phyloP scores from a whole-genome alignment of 108 stramenopile species.

The Cyclotella distinguenda region DNA sequence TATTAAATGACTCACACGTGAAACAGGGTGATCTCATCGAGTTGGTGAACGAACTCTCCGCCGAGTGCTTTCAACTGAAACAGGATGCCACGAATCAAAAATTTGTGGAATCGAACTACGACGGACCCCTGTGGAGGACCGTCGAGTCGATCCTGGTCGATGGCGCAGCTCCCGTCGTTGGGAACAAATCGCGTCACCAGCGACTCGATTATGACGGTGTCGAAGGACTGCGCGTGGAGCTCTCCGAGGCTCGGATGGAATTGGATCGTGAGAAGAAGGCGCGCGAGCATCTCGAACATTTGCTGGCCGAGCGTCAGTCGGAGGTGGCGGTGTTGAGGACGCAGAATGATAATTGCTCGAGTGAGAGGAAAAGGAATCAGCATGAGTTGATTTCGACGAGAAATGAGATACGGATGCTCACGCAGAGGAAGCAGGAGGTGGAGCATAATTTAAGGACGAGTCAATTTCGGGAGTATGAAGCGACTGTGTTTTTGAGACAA shows the following conservation, averaged over 20 bases:
- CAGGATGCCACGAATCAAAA: constrained; percentile 38
- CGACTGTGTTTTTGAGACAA: constrained; percentile 81
- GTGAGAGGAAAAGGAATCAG: constrained; percentile 58
- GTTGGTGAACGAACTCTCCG: constrained; percentile 60
- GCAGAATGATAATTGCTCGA: constrained; percentile 59
- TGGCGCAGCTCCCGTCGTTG: constrained; percentile 29
- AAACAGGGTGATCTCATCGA: constrained; percentile 58
- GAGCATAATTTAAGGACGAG: constrained; percentile 74
- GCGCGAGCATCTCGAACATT: constrained; percentile 45
- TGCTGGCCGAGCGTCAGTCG: constrained; percentile 52
- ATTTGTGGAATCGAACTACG: constrained; percentile 42
- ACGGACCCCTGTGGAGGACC: constrained; percentile 49
- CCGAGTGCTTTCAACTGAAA: constrained; percentile 66
- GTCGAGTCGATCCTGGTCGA: constrained; percentile 52
- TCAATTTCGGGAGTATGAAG: constrained; percentile 88
- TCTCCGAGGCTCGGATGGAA: constrained; percentile 25
- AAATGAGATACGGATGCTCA: constrained; percentile 50
- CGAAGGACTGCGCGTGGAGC: constrained; percentile 38
- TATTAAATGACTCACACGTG: constrained; percentile 57
- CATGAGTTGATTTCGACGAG: constrained; percentile 56
- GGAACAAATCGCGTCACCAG: constrained; percentile 11
- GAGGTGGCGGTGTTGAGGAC: constrained; percentile 68
- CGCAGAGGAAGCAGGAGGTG: constrained; percentile 56
- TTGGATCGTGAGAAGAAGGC: constrained; percentile 26
- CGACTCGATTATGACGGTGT: constrained; percentile 12